These are phyloP conservation scores for Plantago elongata DNA, from an alignment of 257 asterid genomes.

Conservation along the genomic window DNA sequence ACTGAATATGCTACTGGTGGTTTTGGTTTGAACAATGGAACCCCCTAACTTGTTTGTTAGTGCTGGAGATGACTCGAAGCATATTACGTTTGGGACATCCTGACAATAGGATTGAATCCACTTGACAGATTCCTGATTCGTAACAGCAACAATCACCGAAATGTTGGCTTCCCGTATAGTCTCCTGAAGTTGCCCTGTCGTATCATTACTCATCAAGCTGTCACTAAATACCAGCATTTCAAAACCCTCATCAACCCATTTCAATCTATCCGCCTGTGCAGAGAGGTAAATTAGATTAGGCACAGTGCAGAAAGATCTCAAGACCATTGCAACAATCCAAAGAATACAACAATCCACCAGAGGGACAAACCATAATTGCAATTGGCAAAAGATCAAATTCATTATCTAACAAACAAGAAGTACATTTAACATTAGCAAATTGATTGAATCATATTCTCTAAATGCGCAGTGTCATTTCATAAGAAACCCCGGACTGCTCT, in stretches of 20 bases:
- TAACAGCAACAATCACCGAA: slow-evolving; percentile 55
- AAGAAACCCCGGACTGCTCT: no score
- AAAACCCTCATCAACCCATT: slow-evolving; percentile 79
- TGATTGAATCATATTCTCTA: neutral
- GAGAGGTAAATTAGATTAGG: neutral
- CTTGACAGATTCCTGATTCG: slow-evolving; percentile 48
- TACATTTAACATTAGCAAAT: neutral
- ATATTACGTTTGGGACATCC: slow-evolving; percentile 44
- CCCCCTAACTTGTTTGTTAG: slow-evolving; percentile 70
- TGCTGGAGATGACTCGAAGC: slow-evolving; percentile 69
- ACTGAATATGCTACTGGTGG: slow-evolving; percentile 36
- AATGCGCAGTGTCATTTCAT: no score
- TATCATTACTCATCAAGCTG: slow-evolving; percentile 22
- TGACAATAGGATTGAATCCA: slow-evolving; percentile 49
- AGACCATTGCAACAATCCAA: neutral
- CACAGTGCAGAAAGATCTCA: neutral
- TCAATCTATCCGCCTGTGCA: slow-evolving; percentile 62
- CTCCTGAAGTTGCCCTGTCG: slow-evolving; percentile 24
- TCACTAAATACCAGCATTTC: slow-evolving; percentile 73
- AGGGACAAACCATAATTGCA: neutral
- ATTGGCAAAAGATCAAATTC: neutral
- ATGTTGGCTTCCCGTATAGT: slow-evolving; percentile 45
- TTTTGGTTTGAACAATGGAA: slow-evolving; percentile 29
- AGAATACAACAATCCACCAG: neutral
- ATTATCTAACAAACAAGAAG: neutral